These are phyloP conservation scores for Zygosaccharomyces bisporus DNA, from an alignment of 805 yeast species.

Conservation along the genomic window DNA sequence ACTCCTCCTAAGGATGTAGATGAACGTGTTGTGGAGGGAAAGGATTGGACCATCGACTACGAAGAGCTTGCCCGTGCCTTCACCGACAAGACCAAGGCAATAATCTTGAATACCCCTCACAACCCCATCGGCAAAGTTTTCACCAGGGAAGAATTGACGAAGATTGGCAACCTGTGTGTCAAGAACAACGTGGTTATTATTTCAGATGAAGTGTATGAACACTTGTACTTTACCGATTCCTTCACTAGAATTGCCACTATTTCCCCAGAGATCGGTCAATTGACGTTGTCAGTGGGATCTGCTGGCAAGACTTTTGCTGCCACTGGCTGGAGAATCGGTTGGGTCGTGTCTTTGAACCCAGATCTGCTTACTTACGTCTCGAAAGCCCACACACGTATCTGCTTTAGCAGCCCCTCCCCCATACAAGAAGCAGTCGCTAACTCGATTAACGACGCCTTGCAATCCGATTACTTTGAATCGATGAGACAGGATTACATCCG, in stretches of 20 bases:
- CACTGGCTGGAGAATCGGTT: slow-evolving; percentile 98
- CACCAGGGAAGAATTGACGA: slow-evolving; percentile 64
- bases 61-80: slow-evolving; percentile 70
- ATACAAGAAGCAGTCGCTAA: slow-evolving; percentile 87
- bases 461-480: slow-evolving; percentile 60
- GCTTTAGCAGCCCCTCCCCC: slow-evolving; percentile 88
- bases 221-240: slow-evolving; percentile 62
- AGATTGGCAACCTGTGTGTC: slow-evolving; percentile 79
- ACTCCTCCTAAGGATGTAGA: slow-evolving; percentile 76
- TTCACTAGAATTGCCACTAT: slow-evolving; percentile 85
- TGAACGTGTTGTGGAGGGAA: slow-evolving; percentile 61
- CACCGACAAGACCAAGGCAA: slow-evolving; percentile 71
- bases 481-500: slow-evolving; percentile 64
- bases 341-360: slow-evolving; percentile 79
- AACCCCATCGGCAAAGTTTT: slow-evolving; percentile 94
- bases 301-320: slow-evolving; percentile 99
- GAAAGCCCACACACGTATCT: slow-evolving; percentile 90
- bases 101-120: slow-evolving; percentile 90
- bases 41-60: slow-evolving; percentile 86
- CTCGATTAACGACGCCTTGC: slow-evolving; percentile 61
- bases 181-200: slow-evolving; percentile 77
- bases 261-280: slow-evolving; percentile 68
- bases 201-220: slow-evolving; percentile 94
- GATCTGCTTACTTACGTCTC: slow-evolving; percentile 75
- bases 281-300: slow-evolving; percentile 89